A percentile compares a stretch with the other conserved stretches of the same genome.
Evolutionary conservation across 140 eudicot species (phyloP).

Genomic region (Oenanthe javanica): DNA sequence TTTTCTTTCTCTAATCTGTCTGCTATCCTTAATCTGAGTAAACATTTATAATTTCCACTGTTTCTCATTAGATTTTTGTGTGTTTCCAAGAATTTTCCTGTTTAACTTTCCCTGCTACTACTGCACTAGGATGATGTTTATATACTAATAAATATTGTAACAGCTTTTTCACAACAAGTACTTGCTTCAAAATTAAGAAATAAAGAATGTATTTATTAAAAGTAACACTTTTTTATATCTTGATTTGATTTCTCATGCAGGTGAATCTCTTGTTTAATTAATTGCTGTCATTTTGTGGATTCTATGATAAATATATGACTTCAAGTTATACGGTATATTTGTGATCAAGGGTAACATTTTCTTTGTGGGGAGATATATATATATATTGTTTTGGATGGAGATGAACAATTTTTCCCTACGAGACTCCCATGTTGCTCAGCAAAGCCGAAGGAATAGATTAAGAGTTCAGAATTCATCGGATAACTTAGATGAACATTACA

Average conservation of each 20-base stretch:
- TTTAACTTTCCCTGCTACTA: slow-evolving; percentile 2
- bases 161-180: slow-evolving; percentile 1
- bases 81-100: slow-evolving; percentile 8
- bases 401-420: slow-evolving; percentile 35
- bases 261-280: not conserved
- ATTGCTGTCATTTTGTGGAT: not conserved
- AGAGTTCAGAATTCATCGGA: slow-evolving; percentile 37
- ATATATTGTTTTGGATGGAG: slow-evolving; percentile 33
- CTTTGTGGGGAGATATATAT: too few species aligned
- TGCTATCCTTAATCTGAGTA: not conserved
- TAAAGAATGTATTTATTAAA: not conserved
- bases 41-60: slow-evolving; percentile 4
- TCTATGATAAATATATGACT: not conserved
- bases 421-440: slow-evolving; percentile 67
- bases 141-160: not conserved
- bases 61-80: not conserved
- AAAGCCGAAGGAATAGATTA: slow-evolving; percentile 69
- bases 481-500: slow-evolving; percentile 17
- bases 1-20: not conserved
- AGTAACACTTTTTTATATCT: not conserved
- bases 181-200: not conserved
- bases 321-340: not conserved
- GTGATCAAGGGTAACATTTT: not conserved
- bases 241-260: slow-evolving; percentile 9
- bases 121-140: not conserved